Evolutionary conservation across 192 early-diverging fungal species (phyloP).

Genomic region (Paraglomus occultum): DNA sequence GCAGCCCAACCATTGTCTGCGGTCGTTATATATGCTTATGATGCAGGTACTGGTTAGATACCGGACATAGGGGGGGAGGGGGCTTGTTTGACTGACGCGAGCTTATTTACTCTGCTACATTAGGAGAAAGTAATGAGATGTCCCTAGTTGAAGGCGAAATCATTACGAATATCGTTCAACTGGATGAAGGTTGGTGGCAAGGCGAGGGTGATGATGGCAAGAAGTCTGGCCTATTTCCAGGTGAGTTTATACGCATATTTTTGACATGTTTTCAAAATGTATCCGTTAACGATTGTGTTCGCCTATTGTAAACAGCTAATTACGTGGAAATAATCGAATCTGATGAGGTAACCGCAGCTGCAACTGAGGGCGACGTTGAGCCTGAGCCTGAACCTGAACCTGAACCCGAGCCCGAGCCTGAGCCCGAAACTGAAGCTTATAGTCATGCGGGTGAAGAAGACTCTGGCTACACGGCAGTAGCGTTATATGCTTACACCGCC

Average conservation of each 20-base stretch:
- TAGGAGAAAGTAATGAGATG: constrained; percentile 82
- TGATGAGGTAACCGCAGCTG: constrained; percentile 20
- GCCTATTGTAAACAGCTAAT: constrained; percentile 57
- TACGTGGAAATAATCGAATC: constrained; percentile 58
- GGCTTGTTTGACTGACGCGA: no score
- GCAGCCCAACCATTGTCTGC: constrained; percentile 44
- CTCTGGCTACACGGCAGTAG: constrained; percentile 50
- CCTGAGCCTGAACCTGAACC: constrained; percentile 25
- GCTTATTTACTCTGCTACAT: constrained; percentile 1
- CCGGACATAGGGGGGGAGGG: no score
- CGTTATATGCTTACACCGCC: constrained; percentile 83
- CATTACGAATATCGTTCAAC: constrained; percentile 71
- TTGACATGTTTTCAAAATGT: not conserved
- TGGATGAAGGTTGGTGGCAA: constrained; percentile 94
- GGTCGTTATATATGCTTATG: constrained; percentile 76
- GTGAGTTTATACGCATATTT: constrained; percentile 32
- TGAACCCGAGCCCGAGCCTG: constrained; percentile 30
- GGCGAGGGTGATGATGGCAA: constrained; percentile 74
- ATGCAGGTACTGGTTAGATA: constrained; percentile 43
- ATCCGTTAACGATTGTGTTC: constrained; percentile 41
- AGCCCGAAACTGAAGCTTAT: constrained; percentile 29
- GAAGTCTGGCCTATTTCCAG: constrained; percentile 80
- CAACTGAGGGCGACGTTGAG: constrained; percentile 1
- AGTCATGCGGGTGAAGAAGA: constrained; percentile 30
- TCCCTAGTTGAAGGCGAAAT: constrained; percentile 78